These are phyloP conservation scores for Aspergillus sclerotioniger DNA, from an alignment of 495 filamentous ascomycete genomes.

Conservation along the genomic window DNA sequence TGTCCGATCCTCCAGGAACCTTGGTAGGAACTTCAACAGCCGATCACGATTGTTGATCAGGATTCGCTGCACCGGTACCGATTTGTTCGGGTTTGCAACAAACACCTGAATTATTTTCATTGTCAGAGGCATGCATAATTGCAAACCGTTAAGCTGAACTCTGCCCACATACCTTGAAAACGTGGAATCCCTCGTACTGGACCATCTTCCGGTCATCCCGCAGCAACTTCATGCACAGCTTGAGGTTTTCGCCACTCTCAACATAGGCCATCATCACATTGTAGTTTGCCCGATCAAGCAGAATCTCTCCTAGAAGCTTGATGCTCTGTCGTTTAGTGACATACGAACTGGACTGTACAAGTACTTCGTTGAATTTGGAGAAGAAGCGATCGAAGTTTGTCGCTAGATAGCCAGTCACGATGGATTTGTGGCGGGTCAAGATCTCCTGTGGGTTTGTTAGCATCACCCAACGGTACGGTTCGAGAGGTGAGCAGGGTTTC, in stretches of 20 bases:
- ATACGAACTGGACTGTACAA: conserved; percentile 90
- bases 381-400: conserved; percentile 94
- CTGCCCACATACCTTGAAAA: conserved; percentile 76
- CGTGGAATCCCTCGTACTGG: conserved; percentile 98
- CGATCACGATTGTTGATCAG: conserved; percentile 93
- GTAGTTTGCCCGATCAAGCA: conserved; percentile 94
- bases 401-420: conserved; percentile 80
- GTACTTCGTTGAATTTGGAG: conserved; percentile 77
- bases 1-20: conserved; percentile 90
- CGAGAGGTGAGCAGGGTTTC: conserved; percentile 17
- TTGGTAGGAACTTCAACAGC: conserved; percentile 80
- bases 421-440: conserved; percentile 85
- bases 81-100: conserved; percentile 96
- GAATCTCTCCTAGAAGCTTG: conserved; percentile 91
- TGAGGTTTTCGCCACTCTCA: conserved; percentile 89
- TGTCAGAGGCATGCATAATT: conserved; percentile 19
- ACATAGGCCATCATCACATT: conserved; percentile 97
- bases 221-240: conserved; percentile 95
- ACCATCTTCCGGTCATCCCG: conserved; percentile 97
- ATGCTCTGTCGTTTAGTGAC: conserved; percentile 98
- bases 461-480: background rate
- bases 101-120: conserved; percentile 63
- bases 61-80: conserved; percentile 88
- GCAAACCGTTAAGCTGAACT: background rate
- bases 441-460: conserved; percentile 61